These are phyloP conservation scores for Penicillium sp. DNA, from an alignment of 2,329 filamentous ascomycete genomes.

Conservation along the genomic window DNA sequence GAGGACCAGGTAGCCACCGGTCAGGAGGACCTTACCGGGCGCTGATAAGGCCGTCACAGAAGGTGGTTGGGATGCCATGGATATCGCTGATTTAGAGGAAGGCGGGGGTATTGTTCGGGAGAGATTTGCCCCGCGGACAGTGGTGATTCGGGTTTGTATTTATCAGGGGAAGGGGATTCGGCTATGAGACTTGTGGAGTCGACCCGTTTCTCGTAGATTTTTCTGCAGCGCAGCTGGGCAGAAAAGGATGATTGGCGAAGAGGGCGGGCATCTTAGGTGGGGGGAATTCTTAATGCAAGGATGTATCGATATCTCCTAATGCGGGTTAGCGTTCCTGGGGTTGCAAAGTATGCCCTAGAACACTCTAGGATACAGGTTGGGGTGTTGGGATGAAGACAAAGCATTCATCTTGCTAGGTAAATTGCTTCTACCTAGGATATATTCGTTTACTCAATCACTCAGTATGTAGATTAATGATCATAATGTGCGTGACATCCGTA, in stretches of 20 bases:
- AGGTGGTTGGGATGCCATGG: conserved; percentile 22
- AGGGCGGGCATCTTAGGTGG: neutral
- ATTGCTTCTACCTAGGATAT: too few relatives aligned
- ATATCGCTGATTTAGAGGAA: conserved; percentile 9
- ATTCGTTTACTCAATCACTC: neutral
- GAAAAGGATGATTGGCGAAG: neutral
- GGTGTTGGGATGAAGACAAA: neutral
- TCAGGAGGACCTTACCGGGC: conserved; percentile 92
- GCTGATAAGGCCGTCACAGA: conserved; percentile 69
- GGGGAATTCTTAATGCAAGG: conserved; percentile 1
- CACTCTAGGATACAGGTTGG: neutral
- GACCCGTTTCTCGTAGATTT: neutral
- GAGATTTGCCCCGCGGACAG: neutral
- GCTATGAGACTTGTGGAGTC: neutral
- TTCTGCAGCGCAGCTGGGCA: neutral
- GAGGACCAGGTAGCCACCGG: conserved; percentile 92
- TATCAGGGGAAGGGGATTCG: neutral
- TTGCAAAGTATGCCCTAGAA: neutral
- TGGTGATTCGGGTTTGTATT: neutral
- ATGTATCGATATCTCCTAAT: conserved; percentile 25
- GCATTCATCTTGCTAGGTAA: too few relatives aligned
- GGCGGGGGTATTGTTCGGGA: conserved; percentile 8
- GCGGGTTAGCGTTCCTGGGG: conserved; percentile 15
- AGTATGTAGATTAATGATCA: neutral
- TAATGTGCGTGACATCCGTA: neutral